Base-by-base conservation (phyloP, 495 filamentous ascomycete genomes). In the Tetracladium marchalianum region DNA sequence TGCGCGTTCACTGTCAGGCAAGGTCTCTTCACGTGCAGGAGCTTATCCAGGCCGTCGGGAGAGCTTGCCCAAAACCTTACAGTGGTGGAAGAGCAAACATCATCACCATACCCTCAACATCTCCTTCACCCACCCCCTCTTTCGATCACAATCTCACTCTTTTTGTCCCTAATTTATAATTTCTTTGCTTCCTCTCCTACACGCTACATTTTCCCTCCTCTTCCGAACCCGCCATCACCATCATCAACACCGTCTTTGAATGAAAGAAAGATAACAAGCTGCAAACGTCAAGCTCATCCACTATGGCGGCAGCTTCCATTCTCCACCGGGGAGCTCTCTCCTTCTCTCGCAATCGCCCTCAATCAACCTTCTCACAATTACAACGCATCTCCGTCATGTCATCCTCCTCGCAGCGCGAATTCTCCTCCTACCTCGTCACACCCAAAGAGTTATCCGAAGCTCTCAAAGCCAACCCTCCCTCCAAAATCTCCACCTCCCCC, bases 391-490 rank as follows among this genome's bases (percentile, higher is more conserved):
- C 51, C 49, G 35, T 18, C 12, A 43, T 41, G 35, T 11, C 39
- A 11, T 42, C 40, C n/a, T 11, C 40, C 6, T 22, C 50, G 27
- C 63, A 16, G 11, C 43, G 71, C 22, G 72, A 70, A 32, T 76
- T 95, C 60, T 80, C 80, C 34, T 82, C 78, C 40, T 95, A 90
- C 68, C 72, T 95, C 41, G 81, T 97, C 54, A 84, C 87, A 2
- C 90, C 92, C 0, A 71, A 78, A 39, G 80, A 96, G 64, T 84
- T 97, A 44, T 64, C 77, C 44, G 72, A 81, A 36, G 90, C 88
- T 31, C 72, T 97, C 36, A 79, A 81, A 57, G 82, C 81, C 59
- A 87, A 84, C 57, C 72, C 86, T 5, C 71, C 80, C 0, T 80
- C 75, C 47, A 80, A 81, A 50, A 82, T 88, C 56, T 81, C 81